Evolutionary conservation across 2,329 filamentous ascomycete genomes (phyloP), one percentile per base, ranked within the genome.

Genomic region (Penicillium sp.): DNA sequence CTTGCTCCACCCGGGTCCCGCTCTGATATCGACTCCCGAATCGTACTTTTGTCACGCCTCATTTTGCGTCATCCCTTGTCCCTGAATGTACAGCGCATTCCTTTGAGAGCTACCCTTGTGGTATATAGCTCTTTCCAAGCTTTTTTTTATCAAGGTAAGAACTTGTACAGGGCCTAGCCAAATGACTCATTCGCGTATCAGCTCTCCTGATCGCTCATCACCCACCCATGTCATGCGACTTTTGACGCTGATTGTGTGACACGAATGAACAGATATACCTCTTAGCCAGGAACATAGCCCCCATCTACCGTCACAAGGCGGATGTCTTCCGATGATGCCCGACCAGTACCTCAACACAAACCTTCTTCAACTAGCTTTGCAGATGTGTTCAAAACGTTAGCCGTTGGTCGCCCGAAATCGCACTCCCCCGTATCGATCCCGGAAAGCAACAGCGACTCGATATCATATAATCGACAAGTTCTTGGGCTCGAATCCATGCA

Each of bases 251-350:
- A 66, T 56, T 46, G 6, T 50, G n/a, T 53, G 35, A 24, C 13
- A 16, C n/a, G 13, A 16, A 14, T 33, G 33, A 53, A 39, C 43
- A 44, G 53, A 56, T 21, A 47, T 33, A 56, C 10, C 51, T 13
- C 29, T 43, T 46, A 39, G 52, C 41, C 10, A 16, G 22, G 10
- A 48, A 48, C 47, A 39, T 43, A 51, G 55, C 51, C 31, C 51
- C 52, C 35, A 53, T 44, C 55, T 52, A 43, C 59, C 58, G 63
- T 53, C 49, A 48, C 47, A 26, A 56, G 52, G 68, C 71, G 74
- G 66, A 76, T 78, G 75, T 73, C 72, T 74, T 69, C 74, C 68
- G 75, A 76, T 63, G 73, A 78, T 75, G 75, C 63, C 70, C 64
- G 67, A 68, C 64, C 68, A 58, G 63, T 68, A 52, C 68, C 71